Evolutionary conservation across 2,329 filamentous ascomycete species (phyloP).

Genomic region (Xylariomycetidae sp.): DNA sequence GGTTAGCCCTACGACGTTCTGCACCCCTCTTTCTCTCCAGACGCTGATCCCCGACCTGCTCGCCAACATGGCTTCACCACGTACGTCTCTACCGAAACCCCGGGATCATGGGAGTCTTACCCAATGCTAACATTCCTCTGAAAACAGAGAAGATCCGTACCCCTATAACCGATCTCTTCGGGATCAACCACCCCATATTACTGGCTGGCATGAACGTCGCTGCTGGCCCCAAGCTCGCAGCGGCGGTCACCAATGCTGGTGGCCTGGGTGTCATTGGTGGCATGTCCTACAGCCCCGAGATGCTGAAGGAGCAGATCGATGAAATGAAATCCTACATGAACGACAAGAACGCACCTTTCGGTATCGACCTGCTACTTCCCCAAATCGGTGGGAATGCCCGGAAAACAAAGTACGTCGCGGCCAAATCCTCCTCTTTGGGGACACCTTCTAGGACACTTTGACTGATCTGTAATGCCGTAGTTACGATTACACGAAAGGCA

Average conservation of each 20-base stretch:
- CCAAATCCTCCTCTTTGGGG: neutral
- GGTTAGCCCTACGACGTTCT: no score
- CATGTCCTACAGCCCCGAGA: conserved; percentile 92
- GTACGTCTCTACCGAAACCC: conserved; percentile 14
- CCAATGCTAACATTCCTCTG: conserved; percentile 14
- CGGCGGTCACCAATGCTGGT: conserved; percentile 93
- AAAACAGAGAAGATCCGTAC: conserved; percentile 78
- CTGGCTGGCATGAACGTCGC: conserved; percentile 99
- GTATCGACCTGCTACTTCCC: conserved; percentile 86
- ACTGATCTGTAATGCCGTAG: no score
- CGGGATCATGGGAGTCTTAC: neutral
- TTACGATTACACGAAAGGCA: conserved; percentile 99
- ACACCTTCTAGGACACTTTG: no score
- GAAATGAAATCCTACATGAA: conserved; percentile 84
- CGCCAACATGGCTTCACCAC: conserved; percentile 29
- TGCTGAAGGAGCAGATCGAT: conserved; percentile 89
- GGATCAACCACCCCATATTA: conserved; percentile 94
- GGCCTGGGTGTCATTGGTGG: conserved; percentile 95
- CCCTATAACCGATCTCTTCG: conserved; percentile 87
- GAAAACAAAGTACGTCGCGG: conserved; percentile 70
- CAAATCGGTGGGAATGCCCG: conserved; percentile 91
- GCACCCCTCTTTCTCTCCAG: no score
- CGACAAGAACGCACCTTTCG: conserved; percentile 93
- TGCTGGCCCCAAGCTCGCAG: conserved; percentile 90
- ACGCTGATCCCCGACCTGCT: no score